A percentile compares a stretch with the other conserved stretches of the same genome.
These are phyloP conservation scores for Neodidymelliopsis sp. DNA, from an alignment of 2,329 filamentous ascomycete species.

Conservation along the genomic window DNA sequence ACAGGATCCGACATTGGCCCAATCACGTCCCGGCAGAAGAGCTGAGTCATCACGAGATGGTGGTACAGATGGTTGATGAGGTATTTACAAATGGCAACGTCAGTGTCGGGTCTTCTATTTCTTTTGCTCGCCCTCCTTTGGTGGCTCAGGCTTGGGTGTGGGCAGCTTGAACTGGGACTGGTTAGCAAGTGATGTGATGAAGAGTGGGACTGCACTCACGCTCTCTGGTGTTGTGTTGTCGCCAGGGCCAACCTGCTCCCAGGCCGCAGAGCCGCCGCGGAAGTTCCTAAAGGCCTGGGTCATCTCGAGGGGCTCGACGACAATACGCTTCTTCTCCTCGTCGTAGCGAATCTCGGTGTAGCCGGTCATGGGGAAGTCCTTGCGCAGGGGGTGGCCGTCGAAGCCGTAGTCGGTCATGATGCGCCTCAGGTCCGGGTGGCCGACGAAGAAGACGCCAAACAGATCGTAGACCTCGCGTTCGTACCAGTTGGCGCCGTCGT, in stretches of 20 bases:
- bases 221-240: conserved; percentile 78
- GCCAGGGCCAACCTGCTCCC: conserved; percentile 75
- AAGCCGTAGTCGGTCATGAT: conserved; percentile 99
- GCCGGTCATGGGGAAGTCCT: conserved; percentile 97
- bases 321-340: conserved; percentile 99
- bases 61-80: conserved; percentile 34
- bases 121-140: conserved; percentile 89
- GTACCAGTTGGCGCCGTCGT: conserved; percentile 98
- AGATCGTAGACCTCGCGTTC: conserved; percentile 98
- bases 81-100: conserved; percentile 47
- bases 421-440: conserved; percentile 91
- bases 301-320: conserved; percentile 95
- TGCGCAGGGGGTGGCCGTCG: conserved; percentile 94
- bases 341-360: conserved; percentile 99
- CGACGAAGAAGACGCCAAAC: conserved; percentile 95
- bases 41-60: conserved; percentile 8
- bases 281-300: conserved; percentile 99
- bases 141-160: conserved; percentile 87
- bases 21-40: not conserved
- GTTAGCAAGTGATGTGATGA: conserved; percentile 5
- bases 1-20: conserved; percentile 6
- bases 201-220: conserved; percentile 54
- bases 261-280: conserved; percentile 75
- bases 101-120: conserved; percentile 65
- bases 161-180: conserved; percentile 82